phyloP scores from a whole-genome alignment of 345 rosid species.

The Kernera saxatilis region DNA sequence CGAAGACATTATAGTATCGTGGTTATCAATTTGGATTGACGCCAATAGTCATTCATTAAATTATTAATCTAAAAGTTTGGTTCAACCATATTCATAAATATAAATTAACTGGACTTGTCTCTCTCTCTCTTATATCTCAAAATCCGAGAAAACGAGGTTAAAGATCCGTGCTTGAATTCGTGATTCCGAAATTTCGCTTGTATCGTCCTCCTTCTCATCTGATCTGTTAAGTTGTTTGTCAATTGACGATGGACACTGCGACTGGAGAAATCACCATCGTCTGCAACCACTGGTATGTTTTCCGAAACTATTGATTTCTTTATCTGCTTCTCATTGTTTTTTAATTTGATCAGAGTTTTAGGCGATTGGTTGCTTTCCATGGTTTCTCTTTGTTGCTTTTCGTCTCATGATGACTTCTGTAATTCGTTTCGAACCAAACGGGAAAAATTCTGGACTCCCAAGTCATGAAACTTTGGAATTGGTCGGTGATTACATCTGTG shows the following conservation, averaged over 20 bases:
- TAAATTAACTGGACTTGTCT: neutral
- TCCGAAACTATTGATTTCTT: neutral
- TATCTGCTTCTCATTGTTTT: neutral
- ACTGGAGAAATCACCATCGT: constrained; percentile 57
- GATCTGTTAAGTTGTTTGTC: neutral
- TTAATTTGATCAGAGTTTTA: neutral
- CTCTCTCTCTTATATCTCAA: neutral
- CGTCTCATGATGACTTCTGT: neutral
- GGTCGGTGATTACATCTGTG: neutral
- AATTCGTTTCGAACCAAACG: neutral
- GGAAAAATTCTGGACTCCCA: neutral
- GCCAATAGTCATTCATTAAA: neutral
- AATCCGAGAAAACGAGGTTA: constrained; percentile 16
- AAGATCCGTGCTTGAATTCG: constrained; percentile 7
- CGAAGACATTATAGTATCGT: neutral
- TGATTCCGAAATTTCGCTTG: neutral
- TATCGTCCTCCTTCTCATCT: neutral
- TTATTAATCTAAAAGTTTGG: constrained; percentile 12
- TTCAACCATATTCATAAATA: constrained; percentile 14
- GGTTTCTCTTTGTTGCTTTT: neutral
- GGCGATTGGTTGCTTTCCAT: neutral
- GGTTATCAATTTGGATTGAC: neutral
- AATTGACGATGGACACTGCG: constrained; percentile 48
- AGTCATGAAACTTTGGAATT: neutral
- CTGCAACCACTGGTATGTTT: constrained; percentile 78